Conservation (phyloP, 2,329 filamentous ascomycete genomes). For the Rachicladosporium sp. region DNA sequence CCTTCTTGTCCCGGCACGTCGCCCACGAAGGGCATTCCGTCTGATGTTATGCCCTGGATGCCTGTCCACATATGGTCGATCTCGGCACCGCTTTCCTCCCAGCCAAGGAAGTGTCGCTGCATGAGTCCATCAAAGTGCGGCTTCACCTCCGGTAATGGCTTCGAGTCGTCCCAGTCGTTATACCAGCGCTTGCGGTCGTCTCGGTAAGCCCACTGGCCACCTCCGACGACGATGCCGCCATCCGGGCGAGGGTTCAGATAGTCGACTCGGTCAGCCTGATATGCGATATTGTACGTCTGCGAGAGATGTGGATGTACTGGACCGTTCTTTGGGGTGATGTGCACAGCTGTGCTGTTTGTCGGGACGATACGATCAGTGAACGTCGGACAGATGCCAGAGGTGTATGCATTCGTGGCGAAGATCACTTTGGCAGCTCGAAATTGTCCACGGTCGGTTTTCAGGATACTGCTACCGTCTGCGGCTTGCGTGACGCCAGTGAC, state of each 20-base stretch:
- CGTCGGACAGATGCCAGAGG: constrained; percentile 18
- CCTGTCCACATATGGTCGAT: constrained; percentile 32
- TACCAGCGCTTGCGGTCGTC: constrained; percentile 31
- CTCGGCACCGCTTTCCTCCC: constrained; percentile 32
- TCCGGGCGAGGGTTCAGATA: constrained; percentile 36
- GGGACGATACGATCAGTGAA: constrained; percentile 22
- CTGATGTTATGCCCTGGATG: constrained; percentile 19
- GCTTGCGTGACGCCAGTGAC: constrained; percentile 26
- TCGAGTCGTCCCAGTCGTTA: constrained; percentile 34
- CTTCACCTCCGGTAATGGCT: constrained; percentile 30
- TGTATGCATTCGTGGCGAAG: constrained; percentile 20
- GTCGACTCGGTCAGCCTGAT: constrained; percentile 11
- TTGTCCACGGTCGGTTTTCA: constrained; percentile 12
- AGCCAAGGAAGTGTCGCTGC: constrained; percentile 36
- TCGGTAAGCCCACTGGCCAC: constrained; percentile 26
- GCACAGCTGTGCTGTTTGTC: constrained; percentile 38
- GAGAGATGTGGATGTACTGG: constrained; percentile 12
- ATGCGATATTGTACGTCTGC: constrained; percentile 19
- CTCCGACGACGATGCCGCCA: constrained; percentile 35
- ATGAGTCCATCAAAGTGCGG: constrained; percentile 39
- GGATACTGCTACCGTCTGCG: constrained; percentile 1
- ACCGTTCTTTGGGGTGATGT: constrained; percentile 3
- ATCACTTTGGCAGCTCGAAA: constrained; percentile 22
- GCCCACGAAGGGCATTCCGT: constrained; percentile 14
- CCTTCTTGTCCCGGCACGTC: constrained; percentile 9